A percentile compares a stretch with the other conserved stretches of the same genome.
Conservation (phyloP, 2,329 filamentous ascomycete species). For the Aspergillus spinulosporus region DNA sequence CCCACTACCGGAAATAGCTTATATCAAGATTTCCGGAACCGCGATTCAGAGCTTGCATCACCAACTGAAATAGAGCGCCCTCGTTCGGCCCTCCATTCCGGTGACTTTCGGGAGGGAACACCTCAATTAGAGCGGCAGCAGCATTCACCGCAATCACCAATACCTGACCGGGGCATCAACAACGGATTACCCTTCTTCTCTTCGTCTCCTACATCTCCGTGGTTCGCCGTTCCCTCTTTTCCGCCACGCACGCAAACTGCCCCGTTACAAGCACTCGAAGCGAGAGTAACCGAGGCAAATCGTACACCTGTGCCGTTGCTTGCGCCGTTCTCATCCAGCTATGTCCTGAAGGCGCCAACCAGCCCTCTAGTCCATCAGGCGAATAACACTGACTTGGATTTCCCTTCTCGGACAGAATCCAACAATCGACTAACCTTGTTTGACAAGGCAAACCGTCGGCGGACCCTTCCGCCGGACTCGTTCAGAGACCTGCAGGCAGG, state of each 20-base stretch:
- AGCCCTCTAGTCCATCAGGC: conserved; percentile 88
- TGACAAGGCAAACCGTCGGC: conserved; percentile 60
- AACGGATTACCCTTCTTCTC: conserved; percentile 27
- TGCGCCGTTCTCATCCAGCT: conserved; percentile 74
- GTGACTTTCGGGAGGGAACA: conserved; percentile 58
- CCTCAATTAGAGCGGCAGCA: conserved; percentile 26
- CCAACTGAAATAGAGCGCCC: conserved; percentile 75
- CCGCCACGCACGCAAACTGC: conserved; percentile 20
- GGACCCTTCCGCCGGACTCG: conserved; percentile 68
- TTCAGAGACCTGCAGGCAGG: conserved; percentile 53
- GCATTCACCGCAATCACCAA: conserved; percentile 26
- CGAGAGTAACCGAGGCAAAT: conserved; percentile 18
- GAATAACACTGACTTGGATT: conserved; percentile 75
- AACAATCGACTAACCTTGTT: conserved; percentile 51
- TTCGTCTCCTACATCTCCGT: conserved; percentile 59
- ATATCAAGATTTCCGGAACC: conserved; percentile 28
- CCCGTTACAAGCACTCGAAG: conserved; percentile 22
- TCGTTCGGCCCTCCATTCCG: conserved; percentile 68
- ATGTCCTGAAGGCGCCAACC: conserved; percentile 82
- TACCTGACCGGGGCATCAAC: conserved; percentile 20
- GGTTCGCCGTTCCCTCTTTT: conserved; percentile 47
- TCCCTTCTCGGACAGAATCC: conserved; percentile 56
- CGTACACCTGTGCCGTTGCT: conserved; percentile 59
- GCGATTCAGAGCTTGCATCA: conserved; percentile 49
- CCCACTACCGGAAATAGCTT: neutral